These are phyloP conservation scores for Xylariaceae sp. DNA, from an alignment of 2,329 filamentous ascomycete species.

Conservation along the genomic window DNA sequence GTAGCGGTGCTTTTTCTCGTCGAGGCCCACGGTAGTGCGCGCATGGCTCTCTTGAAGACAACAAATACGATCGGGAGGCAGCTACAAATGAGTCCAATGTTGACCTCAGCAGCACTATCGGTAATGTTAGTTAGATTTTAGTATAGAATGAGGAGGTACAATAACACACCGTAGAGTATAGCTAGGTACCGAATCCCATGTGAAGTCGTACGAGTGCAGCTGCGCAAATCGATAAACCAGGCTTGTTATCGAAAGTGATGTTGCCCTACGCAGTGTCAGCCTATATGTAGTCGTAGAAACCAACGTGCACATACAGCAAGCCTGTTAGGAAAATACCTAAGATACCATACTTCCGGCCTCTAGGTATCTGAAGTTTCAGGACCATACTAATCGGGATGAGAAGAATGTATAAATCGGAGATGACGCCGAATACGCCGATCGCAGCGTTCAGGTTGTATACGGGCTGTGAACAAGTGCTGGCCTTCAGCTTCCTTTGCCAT, in stretches of 20 bases:
- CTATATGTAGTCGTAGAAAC: background rate
- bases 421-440: constrained; percentile 14
- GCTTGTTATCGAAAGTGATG: constrained; percentile 14
- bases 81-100: constrained; percentile 15
- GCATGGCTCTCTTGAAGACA: constrained; percentile 9
- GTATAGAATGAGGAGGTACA: background rate
- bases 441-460: constrained; percentile 16
- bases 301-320: constrained; percentile 13
- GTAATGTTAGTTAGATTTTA: background rate
- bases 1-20: background rate
- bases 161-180: constrained; percentile 14
- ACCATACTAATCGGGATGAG: constrained; percentile 17
- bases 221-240: constrained; percentile 18
- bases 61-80: constrained; percentile 16
- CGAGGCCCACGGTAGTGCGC: background rate
- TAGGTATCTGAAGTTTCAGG: constrained; percentile 12
- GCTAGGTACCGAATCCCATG: constrained; percentile 19
- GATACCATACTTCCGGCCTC: constrained; percentile 14
- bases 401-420: constrained; percentile 23
- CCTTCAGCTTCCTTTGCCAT: constrained; percentile 11
- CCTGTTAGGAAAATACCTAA: constrained; percentile 20
- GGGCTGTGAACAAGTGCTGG: constrained; percentile 14
- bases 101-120: constrained; percentile 14
- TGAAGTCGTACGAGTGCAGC: constrained; percentile 16
- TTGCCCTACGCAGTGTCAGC: constrained; percentile 12